phyloP scores from a whole-genome alignment of 768 basidiomycete species.

The Pleurotus pulmonarius region DNA sequence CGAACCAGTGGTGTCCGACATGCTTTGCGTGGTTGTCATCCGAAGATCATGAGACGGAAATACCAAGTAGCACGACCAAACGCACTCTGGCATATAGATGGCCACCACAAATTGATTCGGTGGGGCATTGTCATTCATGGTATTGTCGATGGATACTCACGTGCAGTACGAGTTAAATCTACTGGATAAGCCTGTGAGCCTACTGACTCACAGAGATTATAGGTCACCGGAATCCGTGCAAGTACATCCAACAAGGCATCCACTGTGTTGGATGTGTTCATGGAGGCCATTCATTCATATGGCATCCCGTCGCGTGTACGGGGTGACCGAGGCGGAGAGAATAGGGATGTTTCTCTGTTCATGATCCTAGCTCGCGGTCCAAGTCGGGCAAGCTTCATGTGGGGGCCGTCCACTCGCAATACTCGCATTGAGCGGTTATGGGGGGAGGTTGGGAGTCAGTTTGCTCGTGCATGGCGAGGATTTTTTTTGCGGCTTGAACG shows the following conservation, averaged over 20 bases:
- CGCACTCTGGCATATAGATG: constrained; percentile 28
- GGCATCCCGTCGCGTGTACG: constrained; percentile 24
- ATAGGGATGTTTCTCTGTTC: constrained; percentile 23
- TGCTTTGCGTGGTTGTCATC: constrained; percentile 12
- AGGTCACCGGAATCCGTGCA: constrained; percentile 22
- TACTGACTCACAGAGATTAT: constrained; percentile 10
- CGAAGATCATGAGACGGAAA: constrained; percentile 13
- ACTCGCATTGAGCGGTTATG: constrained; percentile 35
- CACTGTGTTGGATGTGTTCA: constrained; percentile 23
- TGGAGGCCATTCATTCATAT: constrained; percentile 16
- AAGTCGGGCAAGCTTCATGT: constrained; percentile 28
- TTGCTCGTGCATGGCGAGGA: constrained; percentile 29
- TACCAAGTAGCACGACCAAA: constrained; percentile 20
- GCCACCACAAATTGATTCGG: constrained; percentile 29
- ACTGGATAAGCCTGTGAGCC: background rate
- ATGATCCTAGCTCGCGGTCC: constrained; percentile 30
- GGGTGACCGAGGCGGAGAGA: constrained; percentile 32
- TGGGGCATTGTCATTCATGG: constrained; percentile 27
- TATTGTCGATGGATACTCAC: constrained; percentile 18
- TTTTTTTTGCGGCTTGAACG: constrained; percentile 31
- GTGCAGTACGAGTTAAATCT: constrained; percentile 14
- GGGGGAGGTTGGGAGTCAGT: constrained; percentile 33
- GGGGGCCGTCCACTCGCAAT: constrained; percentile 27
- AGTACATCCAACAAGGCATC: constrained; percentile 23
- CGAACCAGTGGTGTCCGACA: constrained; percentile 23